Percentiles rank a stretch among this genome's conserved stretches.
These are phyloP conservation scores for Penicillium concentricum DNA, from an alignment of 2,329 filamentous ascomycete genomes.

Conservation along the genomic window DNA sequence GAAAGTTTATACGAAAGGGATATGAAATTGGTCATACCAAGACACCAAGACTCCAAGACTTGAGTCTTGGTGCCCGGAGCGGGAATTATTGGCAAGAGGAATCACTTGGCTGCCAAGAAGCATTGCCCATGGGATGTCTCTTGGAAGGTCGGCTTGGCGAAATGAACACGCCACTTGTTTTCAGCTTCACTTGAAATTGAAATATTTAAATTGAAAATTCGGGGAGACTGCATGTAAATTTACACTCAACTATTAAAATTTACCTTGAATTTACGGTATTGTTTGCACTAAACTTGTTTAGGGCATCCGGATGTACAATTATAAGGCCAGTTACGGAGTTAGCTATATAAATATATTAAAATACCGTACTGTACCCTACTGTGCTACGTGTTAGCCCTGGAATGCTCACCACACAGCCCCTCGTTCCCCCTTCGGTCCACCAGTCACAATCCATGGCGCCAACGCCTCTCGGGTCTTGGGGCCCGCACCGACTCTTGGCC, in stretches of 20 bases:
- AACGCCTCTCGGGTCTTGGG: slow-evolving; percentile 17
- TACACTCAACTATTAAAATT: background rate
- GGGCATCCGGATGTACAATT: background rate
- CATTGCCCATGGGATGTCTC: slow-evolving; percentile 14
- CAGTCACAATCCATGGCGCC: slow-evolving; percentile 15
- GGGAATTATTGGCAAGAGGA: slow-evolving; percentile 27
- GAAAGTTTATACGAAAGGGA: background rate
- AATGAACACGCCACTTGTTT: background rate
- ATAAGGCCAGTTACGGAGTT: too few species aligned
- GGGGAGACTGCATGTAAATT: background rate
- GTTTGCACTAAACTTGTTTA: background rate
- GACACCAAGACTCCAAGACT: slow-evolving; percentile 12
- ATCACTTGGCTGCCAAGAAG: slow-evolving; percentile 30
- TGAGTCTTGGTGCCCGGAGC: slow-evolving; percentile 20
- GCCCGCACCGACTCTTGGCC: slow-evolving; percentile 35
- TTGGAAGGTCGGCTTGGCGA: slow-evolving; percentile 18
- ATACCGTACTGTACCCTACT: slow-evolving; percentile 5
- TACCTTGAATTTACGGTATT: background rate
- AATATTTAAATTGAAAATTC: background rate
- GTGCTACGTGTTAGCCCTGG: slow-evolving; percentile 9
- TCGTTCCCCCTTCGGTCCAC: slow-evolving; percentile 9
- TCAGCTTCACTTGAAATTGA: background rate
- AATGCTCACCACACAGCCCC: slow-evolving; percentile 21
- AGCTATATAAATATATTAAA: background rate
- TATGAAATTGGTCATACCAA: slow-evolving; percentile 14